A percentile compares a stretch with the other conserved stretches of the same genome.
phyloP scores from a whole-genome alignment of 2,329 filamentous ascomycete species.

The Penicillium sp. region DNA sequence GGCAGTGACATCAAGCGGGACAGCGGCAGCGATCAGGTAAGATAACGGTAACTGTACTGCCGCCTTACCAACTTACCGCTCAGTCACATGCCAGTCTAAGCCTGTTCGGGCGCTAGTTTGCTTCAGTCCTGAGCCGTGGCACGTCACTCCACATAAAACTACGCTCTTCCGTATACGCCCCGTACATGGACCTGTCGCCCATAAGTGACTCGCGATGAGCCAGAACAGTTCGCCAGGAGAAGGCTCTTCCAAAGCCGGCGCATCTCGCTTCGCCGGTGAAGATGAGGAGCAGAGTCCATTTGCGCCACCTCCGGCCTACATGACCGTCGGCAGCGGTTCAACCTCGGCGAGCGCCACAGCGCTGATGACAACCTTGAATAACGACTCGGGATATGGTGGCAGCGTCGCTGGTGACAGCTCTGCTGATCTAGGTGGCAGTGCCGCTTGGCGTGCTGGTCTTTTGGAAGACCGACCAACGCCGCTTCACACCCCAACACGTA shows the following conservation, averaged over 20 bases:
- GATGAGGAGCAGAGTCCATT: constrained; percentile 26
- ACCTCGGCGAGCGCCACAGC: constrained; percentile 75
- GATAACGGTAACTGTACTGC: constrained; percentile 8
- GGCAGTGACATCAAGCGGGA: constrained; percentile 24
- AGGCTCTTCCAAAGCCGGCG: constrained; percentile 32
- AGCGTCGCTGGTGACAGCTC: constrained; percentile 63
- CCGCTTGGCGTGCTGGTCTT: constrained; percentile 51
- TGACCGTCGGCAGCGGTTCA: constrained; percentile 80
- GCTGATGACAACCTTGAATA: constrained; percentile 73
- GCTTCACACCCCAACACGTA: constrained; percentile 47
- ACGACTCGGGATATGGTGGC: constrained; percentile 87
- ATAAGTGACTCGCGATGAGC: constrained; percentile 32
- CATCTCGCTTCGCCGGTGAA: constrained; percentile 28
- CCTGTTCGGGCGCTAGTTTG: constrained; percentile 10
- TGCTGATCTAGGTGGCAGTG: constrained; percentile 37
- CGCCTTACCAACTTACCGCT: constrained; percentile 1
- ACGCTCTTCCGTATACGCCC: constrained; percentile 14
- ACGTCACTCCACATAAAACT: constrained; percentile 22
- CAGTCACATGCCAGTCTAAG: constrained; percentile 25
- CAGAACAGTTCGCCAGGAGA: constrained; percentile 37
- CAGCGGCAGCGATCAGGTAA: constrained; percentile 7
- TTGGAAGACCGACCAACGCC: constrained; percentile 55
- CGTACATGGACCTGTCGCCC: constrained; percentile 14
- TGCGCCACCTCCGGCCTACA: constrained; percentile 57
- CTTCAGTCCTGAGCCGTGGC: constrained; percentile 4